phyloP scores from a whole-genome alignment of 192 early-diverging fungal species.

The Physocladia obscura region DNA sequence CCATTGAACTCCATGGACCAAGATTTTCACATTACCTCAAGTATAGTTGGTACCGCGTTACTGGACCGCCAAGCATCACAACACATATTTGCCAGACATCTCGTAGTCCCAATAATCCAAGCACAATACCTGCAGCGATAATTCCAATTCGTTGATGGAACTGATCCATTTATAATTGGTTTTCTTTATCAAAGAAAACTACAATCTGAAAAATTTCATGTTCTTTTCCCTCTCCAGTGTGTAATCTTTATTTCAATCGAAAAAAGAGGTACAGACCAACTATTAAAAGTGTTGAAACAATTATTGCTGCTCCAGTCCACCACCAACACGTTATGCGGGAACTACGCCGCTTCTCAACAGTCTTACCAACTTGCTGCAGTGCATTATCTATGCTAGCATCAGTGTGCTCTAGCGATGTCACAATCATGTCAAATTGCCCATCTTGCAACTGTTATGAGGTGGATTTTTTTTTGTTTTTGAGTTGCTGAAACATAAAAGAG shows the following conservation, averaged over 20 bases:
- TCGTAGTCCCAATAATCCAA: background rate
- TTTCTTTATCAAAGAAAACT: too few species aligned
- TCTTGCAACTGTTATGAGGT: conserved; percentile 5
- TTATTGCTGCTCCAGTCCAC: too few species aligned
- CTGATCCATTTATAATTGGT: background rate
- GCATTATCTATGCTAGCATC: background rate
- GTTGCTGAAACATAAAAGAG: background rate
- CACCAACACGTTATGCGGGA: conserved; percentile 15
- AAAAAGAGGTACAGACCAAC: too few species aligned
- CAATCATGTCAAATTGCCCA: background rate
- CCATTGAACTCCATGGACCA: background rate
- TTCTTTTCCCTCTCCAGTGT: too few species aligned
- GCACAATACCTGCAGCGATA: background rate
- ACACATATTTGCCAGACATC: conserved; percentile 11
- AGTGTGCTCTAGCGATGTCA: conserved; percentile 10
- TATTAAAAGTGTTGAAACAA: too few species aligned
- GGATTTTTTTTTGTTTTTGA: background rate
- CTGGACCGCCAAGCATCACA: background rate
- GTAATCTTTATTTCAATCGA: too few species aligned
- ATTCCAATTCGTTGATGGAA: conserved; percentile 5
- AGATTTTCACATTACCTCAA: background rate
- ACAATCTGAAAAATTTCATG: too few species aligned
- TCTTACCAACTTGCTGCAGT: background rate
- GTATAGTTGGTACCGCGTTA: conserved; percentile 3
- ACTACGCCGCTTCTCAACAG: background rate